Base-by-base conservation (phyloP, 345 rosid genomes). In the Linum trigynum region DNA sequence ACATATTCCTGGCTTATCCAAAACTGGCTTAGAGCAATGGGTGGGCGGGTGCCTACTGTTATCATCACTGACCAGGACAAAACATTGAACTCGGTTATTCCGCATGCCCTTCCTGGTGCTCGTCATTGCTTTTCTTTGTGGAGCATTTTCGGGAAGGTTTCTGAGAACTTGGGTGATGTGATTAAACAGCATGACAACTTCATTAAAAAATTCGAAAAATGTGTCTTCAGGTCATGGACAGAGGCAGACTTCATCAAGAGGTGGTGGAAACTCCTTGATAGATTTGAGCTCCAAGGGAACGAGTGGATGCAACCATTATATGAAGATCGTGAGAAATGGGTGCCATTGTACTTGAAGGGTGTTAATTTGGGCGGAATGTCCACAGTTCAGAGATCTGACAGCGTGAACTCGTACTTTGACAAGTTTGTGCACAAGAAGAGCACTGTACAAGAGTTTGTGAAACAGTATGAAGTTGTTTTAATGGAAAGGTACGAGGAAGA, bases 361-460 rank as follows among this genome's bases (percentile, higher is more conserved):
- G 76, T 77, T 35, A 76, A 79, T 74, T 74, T 82, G 12, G 91
- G 88, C 3, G 91, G 88, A 37, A 80, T 86, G 82, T 84, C 88
- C 6, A 67, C 80, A 15, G 67, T 66, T 74, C 85, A 71, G 68
- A 84, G 91, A 39, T 79, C 86, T 10, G 91, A 86, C 32, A 84
- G 88, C 53, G 68, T 80, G 16, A 82, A 82, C 68, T 77, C 85
- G 35, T 84, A 71, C 69, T 82, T 84, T 38, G 92, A 86, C 65
- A 86, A 84, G 75, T 84, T 77, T 39, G 62, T 86, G 67, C 92
- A 86, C 58, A 84, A 75, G 81, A 86, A 86, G 70, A 86, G 85
- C 51, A 82, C 81, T 11, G 67, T 84, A 71, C 80, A 75, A 37
- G 53, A 48, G 53, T 48, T 48, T 48, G 11, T 48, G 53, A 48